A percentile compares a stretch with the other conserved stretches of the same genome.
These are phyloP conservation scores for Beta macrorhiza DNA, from an alignment of 179 eudicot genomes.

Conservation along the genomic window DNA sequence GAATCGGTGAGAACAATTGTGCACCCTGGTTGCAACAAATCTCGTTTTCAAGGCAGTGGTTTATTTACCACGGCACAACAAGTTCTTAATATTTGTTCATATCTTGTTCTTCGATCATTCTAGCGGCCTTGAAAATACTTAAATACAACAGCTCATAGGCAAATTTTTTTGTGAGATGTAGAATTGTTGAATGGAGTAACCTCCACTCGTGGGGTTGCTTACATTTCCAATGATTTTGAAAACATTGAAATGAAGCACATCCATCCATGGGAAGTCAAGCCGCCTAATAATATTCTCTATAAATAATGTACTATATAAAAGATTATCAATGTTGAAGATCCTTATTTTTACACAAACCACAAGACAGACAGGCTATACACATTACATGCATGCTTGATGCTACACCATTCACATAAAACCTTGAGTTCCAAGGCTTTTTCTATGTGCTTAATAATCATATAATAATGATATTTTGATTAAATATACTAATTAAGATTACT, in stretches of 20 bases:
- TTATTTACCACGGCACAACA: no score
- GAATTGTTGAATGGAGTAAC: not conserved
- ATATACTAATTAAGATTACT: not conserved
- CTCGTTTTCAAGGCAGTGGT: no score
- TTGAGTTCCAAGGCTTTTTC: slow-evolving; percentile 11
- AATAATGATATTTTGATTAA: not conserved
- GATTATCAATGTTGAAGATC: no score
- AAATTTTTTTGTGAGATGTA: not conserved
- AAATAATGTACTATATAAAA: not conserved
- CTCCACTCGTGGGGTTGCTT: not conserved
- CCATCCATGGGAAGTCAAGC: not conserved
- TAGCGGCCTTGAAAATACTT: no score
- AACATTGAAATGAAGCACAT: not conserved
- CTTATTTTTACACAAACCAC: not conserved
- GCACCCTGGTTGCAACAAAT: no score
- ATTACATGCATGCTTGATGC: not conserved
- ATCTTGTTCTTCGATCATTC: no score
- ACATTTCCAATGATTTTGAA: slow-evolving; percentile 11
- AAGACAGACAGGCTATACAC: slow-evolving; percentile 10
- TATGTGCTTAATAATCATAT: not conserved
- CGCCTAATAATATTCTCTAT: not conserved
- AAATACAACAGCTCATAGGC: no score
- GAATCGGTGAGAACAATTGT: no score
- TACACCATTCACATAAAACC: not conserved
- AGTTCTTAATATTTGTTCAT: no score